Conservation (phyloP, 768 basidiomycete species). For the Trametes sanguinea region DNA sequence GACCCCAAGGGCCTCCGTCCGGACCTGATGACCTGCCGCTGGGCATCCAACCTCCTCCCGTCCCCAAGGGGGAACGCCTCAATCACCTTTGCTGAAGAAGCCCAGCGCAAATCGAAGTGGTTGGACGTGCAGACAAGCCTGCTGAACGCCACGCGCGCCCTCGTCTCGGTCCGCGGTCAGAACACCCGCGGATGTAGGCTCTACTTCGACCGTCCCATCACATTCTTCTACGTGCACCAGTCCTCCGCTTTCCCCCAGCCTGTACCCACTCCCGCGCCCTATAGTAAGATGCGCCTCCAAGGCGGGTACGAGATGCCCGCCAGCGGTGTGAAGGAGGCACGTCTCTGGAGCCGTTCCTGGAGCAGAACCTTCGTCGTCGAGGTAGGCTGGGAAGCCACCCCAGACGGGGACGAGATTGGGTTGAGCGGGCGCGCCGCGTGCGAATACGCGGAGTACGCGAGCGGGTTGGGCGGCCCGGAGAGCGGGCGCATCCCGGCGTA, state of each 20-base stretch:
- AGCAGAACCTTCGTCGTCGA: conserved; percentile 53
- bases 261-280: conserved; percentile 2
- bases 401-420: conserved; percentile 23
- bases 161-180: conserved; percentile 50
- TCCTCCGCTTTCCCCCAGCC: conserved; percentile 31
- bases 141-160: conserved; percentile 46
- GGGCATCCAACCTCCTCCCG: conserved; percentile 45
- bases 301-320: conserved; percentile 42
- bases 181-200: conserved; percentile 69
- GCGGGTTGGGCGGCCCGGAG: conserved; percentile 33
- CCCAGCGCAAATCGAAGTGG: conserved; percentile 35
- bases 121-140: conserved; percentile 46
- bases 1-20: conserved; percentile 24
- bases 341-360: conserved; percentile 67
- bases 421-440: conserved; percentile 54
- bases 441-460: conserved; percentile 70
- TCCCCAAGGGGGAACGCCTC: conserved; percentile 36
- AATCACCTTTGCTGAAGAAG: not conserved
- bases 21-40: conserved; percentile 52
- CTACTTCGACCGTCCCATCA: conserved; percentile 54
- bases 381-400: conserved; percentile 46
- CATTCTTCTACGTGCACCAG: conserved; percentile 45
- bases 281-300: conserved; percentile 35
- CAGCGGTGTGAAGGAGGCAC: conserved; percentile 42
- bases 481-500: conserved; percentile 62